phyloP scores from a whole-genome alignment of 805 yeast species.

The Saturnispora quitensis region DNA sequence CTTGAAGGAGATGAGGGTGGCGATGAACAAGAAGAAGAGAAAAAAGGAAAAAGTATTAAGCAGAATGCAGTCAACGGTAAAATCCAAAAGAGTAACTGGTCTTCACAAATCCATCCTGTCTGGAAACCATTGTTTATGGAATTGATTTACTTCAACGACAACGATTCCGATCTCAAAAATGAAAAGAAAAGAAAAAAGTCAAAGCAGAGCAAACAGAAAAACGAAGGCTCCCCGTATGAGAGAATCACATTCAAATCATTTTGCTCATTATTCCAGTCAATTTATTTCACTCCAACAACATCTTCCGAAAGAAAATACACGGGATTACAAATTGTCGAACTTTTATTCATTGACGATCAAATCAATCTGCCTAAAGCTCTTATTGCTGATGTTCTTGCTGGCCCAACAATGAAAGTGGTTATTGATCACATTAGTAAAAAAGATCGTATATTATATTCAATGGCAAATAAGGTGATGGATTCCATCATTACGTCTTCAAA shows the following conservation, averaged over 20 bases:
- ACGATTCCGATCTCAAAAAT: neutral
- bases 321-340: slow-evolving; percentile 69
- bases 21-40: slow-evolving; percentile 24
- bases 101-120: slow-evolving; percentile 64
- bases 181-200: slow-evolving; percentile 30
- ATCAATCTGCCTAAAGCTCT: slow-evolving; percentile 12
- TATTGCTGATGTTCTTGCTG: slow-evolving; percentile 36
- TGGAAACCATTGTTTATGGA: slow-evolving; percentile 56
- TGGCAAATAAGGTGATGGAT: slow-evolving; percentile 46
- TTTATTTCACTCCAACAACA: slow-evolving; percentile 63
- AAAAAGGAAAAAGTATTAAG: neutral
- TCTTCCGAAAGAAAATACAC: slow-evolving; percentile 81
- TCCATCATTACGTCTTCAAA: slow-evolving; percentile 32
- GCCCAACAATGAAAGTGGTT: slow-evolving; percentile 60
- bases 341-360: slow-evolving; percentile 30
- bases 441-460: slow-evolving; percentile 56
- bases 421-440: slow-evolving; percentile 67
- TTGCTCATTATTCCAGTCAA: slow-evolving; percentile 78
- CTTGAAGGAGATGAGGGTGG: slow-evolving; percentile 31
- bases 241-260: slow-evolving; percentile 47
- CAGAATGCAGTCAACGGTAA: neutral
- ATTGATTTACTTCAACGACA: slow-evolving; percentile 18
- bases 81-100: slow-evolving; percentile 60
- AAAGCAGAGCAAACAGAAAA: slow-evolving; percentile 9
- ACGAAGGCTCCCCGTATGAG: neutral